Evolutionary conservation across 116 monocot genomes (phyloP).

Genomic region (Iris pallida): DNA sequence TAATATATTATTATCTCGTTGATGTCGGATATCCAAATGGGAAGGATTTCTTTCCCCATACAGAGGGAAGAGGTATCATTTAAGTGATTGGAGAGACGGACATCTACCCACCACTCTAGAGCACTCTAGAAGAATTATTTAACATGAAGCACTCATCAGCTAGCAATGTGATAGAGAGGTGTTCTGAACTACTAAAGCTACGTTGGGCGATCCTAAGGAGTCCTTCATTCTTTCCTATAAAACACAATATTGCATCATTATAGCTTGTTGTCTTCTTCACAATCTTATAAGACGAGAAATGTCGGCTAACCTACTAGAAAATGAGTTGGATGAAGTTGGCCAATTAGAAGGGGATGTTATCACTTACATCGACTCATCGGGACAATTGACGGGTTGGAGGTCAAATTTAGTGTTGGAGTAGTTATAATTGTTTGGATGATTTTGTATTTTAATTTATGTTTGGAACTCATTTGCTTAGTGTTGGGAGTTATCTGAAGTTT

Average conservation of each 20-base stretch:
- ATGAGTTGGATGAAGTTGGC: background rate
- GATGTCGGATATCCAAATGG: conserved; percentile 12
- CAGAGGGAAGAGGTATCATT: conserved; percentile 7
- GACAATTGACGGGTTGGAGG: too few species aligned
- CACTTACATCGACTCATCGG: too few species aligned
- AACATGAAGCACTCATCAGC: background rate
- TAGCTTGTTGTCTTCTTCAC: background rate
- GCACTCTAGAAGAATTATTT: background rate
- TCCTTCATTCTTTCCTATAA: background rate
- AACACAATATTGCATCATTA: background rate
- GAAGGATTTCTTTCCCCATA: conserved; percentile 3
- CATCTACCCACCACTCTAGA: background rate
- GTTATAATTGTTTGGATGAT: too few species aligned
- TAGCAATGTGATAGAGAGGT: background rate
- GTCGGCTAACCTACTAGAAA: background rate
- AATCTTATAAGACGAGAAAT: background rate
- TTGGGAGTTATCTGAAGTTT: too few species aligned
- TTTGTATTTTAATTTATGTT: too few species aligned
- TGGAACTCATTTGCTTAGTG: too few species aligned
- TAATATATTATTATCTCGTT: background rate
- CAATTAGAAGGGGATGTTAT: background rate
- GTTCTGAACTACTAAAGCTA: background rate
- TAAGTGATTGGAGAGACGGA: conserved; percentile 3
- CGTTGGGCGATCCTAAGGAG: background rate
- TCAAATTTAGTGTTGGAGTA: too few species aligned